These are phyloP conservation scores for Bauhinia variegata DNA, from an alignment of 306 rosid species.

Conservation along the genomic window DNA sequence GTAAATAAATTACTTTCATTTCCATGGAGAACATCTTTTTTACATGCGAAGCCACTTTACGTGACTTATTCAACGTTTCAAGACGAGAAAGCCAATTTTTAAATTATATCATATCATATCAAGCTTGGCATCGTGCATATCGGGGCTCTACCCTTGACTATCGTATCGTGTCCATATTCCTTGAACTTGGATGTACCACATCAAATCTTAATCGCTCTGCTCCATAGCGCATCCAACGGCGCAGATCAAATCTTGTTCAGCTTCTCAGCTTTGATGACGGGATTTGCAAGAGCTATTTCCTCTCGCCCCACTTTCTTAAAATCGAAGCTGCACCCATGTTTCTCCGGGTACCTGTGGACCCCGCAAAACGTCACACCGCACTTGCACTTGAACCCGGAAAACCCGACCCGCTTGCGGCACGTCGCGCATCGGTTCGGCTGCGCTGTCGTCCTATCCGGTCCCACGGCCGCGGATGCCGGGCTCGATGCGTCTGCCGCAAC, in stretches of 20 bases:
- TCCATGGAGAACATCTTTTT: too few relatives aligned
- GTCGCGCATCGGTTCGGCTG: constrained; percentile 66
- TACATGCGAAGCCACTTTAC: constrained; percentile 35
- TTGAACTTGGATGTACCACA: constrained; percentile 21
- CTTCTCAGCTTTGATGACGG: constrained; percentile 75
- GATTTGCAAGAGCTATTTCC: constrained; percentile 85
- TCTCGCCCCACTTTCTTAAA: constrained; percentile 80
- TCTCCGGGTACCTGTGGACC: constrained; percentile 88
- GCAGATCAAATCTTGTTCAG: constrained; percentile 62
- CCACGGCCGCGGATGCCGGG: background rate
- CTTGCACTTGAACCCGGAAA: constrained; percentile 80
- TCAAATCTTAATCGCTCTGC: background rate
- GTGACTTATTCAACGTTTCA: too few relatives aligned
- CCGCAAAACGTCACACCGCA: constrained; percentile 88
- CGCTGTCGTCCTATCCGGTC: background rate
- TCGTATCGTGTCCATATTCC: background rate
- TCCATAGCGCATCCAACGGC: constrained; percentile 26
- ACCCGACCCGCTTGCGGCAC: constrained; percentile 81
- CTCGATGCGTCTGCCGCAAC: constrained; percentile 24
- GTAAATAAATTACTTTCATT: too few relatives aligned
- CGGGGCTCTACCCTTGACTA: constrained; percentile 18
- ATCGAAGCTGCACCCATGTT: constrained; percentile 79
- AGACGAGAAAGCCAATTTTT: too few relatives aligned
- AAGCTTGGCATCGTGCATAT: background rate
- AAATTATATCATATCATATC: background rate